These are phyloP conservation scores for Oryza punctata DNA, from an alignment of 176 grass and related monocot species.

Conservation along the genomic window DNA sequence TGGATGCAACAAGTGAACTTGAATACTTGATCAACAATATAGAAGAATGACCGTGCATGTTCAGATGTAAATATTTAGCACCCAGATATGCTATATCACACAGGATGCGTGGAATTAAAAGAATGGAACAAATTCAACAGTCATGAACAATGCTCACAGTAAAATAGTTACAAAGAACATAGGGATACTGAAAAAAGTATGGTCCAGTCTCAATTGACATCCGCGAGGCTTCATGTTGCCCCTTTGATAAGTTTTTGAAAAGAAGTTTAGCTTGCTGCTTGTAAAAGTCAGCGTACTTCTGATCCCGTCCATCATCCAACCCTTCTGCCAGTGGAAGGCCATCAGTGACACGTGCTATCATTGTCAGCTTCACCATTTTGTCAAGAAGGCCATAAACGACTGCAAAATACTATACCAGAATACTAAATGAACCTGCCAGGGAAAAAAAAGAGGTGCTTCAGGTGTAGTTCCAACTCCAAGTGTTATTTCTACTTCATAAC, in stretches of 20 bases:
- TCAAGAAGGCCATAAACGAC: constrained; percentile 32
- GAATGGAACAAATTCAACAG: background rate
- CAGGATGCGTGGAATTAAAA: background rate
- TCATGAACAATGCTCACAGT: background rate
- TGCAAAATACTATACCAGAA: constrained; percentile 19
- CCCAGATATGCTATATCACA: constrained; percentile 4
- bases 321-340: constrained; percentile 93
- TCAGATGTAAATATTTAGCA: background rate
- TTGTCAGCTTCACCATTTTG: constrained; percentile 97
- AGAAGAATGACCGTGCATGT: background rate
- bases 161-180: background rate
- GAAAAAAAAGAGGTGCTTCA: background rate
- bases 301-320: constrained; percentile 82
- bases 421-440: constrained; percentile 23
- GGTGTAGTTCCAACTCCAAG: background rate
- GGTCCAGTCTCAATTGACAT: constrained; percentile 98
- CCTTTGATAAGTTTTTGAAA: constrained; percentile 95
- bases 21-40: background rate
- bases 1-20: background rate
- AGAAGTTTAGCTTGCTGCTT: constrained; percentile 98
- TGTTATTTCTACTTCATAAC: constrained; percentile 12
- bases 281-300: constrained; percentile 88
- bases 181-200: constrained; percentile 96
- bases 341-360: constrained; percentile 96
- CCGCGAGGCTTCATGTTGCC: constrained; percentile 84